Base-by-base conservation (phyloP, 2,329 filamentous ascomycete species). In the Didymella keratinophila region DNA sequence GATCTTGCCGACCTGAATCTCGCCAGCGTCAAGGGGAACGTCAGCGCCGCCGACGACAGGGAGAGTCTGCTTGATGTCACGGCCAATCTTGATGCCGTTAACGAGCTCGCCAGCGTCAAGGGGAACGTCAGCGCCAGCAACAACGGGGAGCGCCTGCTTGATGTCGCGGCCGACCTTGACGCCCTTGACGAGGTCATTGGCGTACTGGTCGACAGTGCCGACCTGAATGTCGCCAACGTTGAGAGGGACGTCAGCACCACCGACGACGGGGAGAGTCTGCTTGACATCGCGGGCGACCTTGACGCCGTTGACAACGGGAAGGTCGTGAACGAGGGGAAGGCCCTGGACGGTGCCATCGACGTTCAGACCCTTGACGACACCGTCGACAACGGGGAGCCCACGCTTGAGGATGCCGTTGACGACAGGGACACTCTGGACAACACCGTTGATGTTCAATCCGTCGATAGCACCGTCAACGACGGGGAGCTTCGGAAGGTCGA, bases 21-120 rank as follows among this genome's bases (percentile, higher is more conserved):
- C 20, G 20, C 39, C 39, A 42, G 39, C 39, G 12, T 45, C 20
- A 16, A 58, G 16, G 44, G 56, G 39, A 42, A 42, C 20, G n/a
- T 42, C 39, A 42, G 39, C 39, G 20, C 39, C 39, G 16, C 39
- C 39, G 7, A 42, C 21, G 7, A 42, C 20, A 6, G 39, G 39
- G 12, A 42, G 39, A 12, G n/a, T 27, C 44, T 58, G 56, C 23
- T 45, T n/a, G 23, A 58, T 53, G 9, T 58, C 49, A 23, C 56
- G 49, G 8, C 42, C 42, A 5, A 46, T 18, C 36, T 39, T 36
- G 23, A 36, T 47, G 34, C 48, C 55, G 14, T 43, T 14, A 28
- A 52, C 23, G 5, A 52, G 43, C 1, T 47, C 21, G 10, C 18
- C 23, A 11, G 37, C 49, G 12, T 45, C 20, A 16, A 58, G 16